A percentile compares a stretch with the other conserved stretches of the same genome.
Conservation (phyloP, 805 yeast species). For the Schizosaccharomyces japonicus region DNA sequence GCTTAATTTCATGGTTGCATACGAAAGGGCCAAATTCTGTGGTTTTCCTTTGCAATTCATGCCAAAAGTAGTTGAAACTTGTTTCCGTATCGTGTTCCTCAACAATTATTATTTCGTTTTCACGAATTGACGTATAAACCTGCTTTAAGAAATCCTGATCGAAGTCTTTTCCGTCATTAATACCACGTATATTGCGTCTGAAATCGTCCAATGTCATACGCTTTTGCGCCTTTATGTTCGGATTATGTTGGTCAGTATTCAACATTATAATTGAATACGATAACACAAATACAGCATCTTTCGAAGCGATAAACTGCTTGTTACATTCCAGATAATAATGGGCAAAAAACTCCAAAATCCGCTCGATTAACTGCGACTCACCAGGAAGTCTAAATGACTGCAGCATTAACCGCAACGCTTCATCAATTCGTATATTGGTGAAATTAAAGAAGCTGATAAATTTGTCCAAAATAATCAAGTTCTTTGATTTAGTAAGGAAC, state of each 20-base stretch:
- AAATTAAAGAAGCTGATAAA: slow-evolving; percentile 59
- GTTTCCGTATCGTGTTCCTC: slow-evolving; percentile 87
- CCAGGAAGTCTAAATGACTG: slow-evolving; percentile 84
- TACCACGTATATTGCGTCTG: slow-evolving; percentile 55
- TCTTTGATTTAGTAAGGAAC: slow-evolving; percentile 52
- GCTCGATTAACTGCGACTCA: slow-evolving; percentile 88
- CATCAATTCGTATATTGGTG: slow-evolving; percentile 62
- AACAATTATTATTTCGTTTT: slow-evolving; percentile 85
- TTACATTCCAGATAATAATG: slow-evolving; percentile 52
- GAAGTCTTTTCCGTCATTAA: slow-evolving; percentile 47
- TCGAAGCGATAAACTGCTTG: slow-evolving; percentile 37
- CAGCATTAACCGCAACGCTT: slow-evolving; percentile 61
- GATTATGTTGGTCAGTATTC: slow-evolving; percentile 82
- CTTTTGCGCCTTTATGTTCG: slow-evolving; percentile 39
- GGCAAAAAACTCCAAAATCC: slow-evolving; percentile 71
- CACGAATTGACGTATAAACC: slow-evolving; percentile 57
- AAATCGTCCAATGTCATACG: slow-evolving; percentile 79
- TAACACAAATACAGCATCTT: slow-evolving; percentile 79
- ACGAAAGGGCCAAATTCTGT: slow-evolving; percentile 12
- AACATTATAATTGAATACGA: slow-evolving; percentile 81
- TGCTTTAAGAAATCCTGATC: slow-evolving; percentile 65
- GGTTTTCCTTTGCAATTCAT: slow-evolving; percentile 13
- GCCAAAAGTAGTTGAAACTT: slow-evolving; percentile 62
- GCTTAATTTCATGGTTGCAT: slow-evolving; percentile 18
- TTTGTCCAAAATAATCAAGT: slow-evolving; percentile 30